phyloP scores from a whole-genome alignment of 2,329 filamentous ascomycete species.

The Botrytis medusae region DNA sequence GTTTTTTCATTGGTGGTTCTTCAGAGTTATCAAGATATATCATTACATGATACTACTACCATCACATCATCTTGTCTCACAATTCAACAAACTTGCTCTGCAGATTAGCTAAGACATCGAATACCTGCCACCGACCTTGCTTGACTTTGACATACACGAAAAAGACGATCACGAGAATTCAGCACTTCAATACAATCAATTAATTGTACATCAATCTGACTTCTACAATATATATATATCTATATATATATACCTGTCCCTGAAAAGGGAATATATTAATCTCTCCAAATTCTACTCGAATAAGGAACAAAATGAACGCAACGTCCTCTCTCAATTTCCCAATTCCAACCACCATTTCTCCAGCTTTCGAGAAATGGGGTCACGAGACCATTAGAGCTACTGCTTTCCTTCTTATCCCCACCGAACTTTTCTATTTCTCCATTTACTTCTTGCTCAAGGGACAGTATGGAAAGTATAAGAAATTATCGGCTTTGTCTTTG shows the following conservation, averaged over 20 bases:
- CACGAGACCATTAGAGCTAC: constrained; percentile 35
- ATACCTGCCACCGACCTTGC: background rate
- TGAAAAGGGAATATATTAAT: background rate
- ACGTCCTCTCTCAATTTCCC: constrained; percentile 27
- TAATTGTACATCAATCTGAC: background rate
- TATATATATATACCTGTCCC: background rate
- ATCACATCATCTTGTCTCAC: background rate
- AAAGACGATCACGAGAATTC: background rate
- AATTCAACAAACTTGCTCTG: background rate
- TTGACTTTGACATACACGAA: background rate
- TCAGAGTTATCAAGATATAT: background rate
- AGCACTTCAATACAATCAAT: background rate
- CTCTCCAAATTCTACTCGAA: background rate
- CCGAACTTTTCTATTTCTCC: constrained; percentile 38
- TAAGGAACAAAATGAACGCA: constrained; percentile 32
- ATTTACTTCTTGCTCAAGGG: constrained; percentile 38
- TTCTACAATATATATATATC: background rate
- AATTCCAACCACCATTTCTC: constrained; percentile 28
- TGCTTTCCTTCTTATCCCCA: constrained; percentile 36
- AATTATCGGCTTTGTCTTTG: constrained; percentile 32
- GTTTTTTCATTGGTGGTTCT: background rate
- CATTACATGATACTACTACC: background rate
- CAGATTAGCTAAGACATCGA: background rate
- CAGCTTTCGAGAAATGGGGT: constrained; percentile 31
- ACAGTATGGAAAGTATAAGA: constrained; percentile 30